Base-by-base conservation (phyloP, 179 eudicot genomes). In the Heliamphora pulchella region DNA sequence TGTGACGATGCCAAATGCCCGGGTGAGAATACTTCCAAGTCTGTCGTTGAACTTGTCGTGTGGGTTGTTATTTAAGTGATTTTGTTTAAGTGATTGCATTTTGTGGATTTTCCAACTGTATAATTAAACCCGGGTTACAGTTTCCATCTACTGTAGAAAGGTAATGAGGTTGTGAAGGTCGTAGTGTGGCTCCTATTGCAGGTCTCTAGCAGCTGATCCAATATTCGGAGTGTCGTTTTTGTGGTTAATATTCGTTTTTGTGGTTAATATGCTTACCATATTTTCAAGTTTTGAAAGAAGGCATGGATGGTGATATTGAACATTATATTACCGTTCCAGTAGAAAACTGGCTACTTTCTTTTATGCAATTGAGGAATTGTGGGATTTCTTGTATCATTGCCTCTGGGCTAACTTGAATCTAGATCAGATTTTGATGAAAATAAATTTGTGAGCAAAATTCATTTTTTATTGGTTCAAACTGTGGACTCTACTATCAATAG, bases 301-400 rank as follows among this genome's bases (percentile, higher is more conserved):
- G 14, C 41, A 44, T 55, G 31, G 63, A 54, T 43, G 22, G 47
- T 75, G 50, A 39, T 39, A 2, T 1, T 22, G 46, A 55, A 55
- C 47, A 73, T 51, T 54, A 31, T 31, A 31, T 31, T 31, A 18
- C 22, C 18, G 20, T 51, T 71, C 53, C 73, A 43, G 51, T 69
- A 47, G 61, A 72, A 72, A 20, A 4, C 17, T 67, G 50, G 76
- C 76, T 47, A 18, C 74, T 71, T 71, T 71, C 31, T 47, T 20
- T 22, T 6, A 70, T 47, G 74, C 11, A 71, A 8, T 20, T 18
- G 58, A 71, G 59, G 65, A 15, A 61, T 3, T 44, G 1, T 13
- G 8, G 5, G 4, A 6, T 15, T 47, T 71, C 14, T n/a, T 47
- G 6, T 47, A 18, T 48, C n/a, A 7, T 6, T 71, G 75, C 54